Conservation (phyloP, 2,329 filamentous ascomycete genomes). For the Calonectria honghensis region DNA sequence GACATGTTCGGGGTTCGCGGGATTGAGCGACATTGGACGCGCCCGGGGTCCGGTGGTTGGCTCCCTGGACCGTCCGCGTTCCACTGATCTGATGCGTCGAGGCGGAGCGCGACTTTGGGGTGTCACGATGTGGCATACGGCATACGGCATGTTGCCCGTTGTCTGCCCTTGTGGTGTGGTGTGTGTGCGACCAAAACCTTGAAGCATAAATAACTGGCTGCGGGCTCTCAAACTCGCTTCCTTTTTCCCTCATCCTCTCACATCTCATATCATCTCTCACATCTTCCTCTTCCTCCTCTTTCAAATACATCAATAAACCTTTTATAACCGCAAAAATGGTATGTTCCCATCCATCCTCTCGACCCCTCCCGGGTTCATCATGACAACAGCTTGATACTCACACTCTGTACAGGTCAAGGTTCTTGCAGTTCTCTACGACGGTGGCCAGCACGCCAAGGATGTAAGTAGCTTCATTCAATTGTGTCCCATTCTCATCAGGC, state of each 20-base stretch:
- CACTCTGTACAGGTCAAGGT: slow-evolving; percentile 85
- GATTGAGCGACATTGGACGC: slow-evolving; percentile 52
- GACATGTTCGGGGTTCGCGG: slow-evolving; percentile 54
- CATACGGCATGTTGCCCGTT: slow-evolving; percentile 34
- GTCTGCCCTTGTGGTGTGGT: slow-evolving; percentile 34
- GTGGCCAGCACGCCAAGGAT: slow-evolving; percentile 89
- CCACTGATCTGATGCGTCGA: slow-evolving; percentile 32
- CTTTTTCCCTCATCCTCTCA: slow-evolving; percentile 35
- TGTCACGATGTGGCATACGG: slow-evolving; percentile 32
- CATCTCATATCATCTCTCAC: slow-evolving; percentile 27
- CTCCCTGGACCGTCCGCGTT: slow-evolving; percentile 22
- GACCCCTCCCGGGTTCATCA: slow-evolving; percentile 23
- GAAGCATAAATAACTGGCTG: slow-evolving; percentile 55
- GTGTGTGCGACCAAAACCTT: slow-evolving; percentile 31
- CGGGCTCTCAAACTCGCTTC: slow-evolving; percentile 44
- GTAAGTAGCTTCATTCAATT: slow-evolving; percentile 68
- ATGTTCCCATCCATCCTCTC: slow-evolving; percentile 37
- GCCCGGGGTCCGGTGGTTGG: slow-evolving; percentile 25
- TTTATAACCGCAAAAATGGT: slow-evolving; percentile 56
- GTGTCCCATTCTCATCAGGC: slow-evolving; percentile 27
- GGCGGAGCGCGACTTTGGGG: slow-evolving; percentile 29
- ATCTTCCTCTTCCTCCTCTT: slow-evolving; percentile 41
- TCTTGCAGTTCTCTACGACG: slow-evolving; percentile 95
- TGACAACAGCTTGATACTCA: slow-evolving; percentile 46
- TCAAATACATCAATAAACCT: slow-evolving; percentile 43